phyloP scores from a whole-genome alignment of 768 basidiomycete species.

The Floccularia luteovirens region DNA sequence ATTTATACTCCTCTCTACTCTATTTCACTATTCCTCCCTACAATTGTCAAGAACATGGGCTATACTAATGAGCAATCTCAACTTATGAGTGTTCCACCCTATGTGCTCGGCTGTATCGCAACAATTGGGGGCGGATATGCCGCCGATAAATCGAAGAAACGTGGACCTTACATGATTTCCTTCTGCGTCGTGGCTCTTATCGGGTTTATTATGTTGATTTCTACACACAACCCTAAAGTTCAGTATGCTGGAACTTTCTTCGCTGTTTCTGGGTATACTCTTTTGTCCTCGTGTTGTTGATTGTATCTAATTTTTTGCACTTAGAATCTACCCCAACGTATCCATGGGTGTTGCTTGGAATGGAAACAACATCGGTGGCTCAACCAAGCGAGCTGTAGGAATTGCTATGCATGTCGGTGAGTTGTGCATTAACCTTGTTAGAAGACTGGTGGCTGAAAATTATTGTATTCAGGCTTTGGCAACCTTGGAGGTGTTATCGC shows the following conservation, averaged over 20 bases:
- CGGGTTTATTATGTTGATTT: constrained; percentile 19
- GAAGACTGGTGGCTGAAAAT: no score
- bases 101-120: constrained; percentile 19
- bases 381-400: constrained; percentile 23
- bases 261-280: constrained; percentile 19
- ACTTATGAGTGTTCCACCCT: constrained; percentile 24
- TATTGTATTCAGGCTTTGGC: constrained; percentile 18
- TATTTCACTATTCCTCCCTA: constrained; percentile 22
- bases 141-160: constrained; percentile 16
- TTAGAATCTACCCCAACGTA: constrained; percentile 23
- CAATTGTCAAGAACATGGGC: constrained; percentile 20
- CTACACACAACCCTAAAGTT: constrained; percentile 15
- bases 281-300: neutral
- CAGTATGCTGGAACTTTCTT: constrained; percentile 23
- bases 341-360: constrained; percentile 24
- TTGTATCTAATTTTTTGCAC: neutral
- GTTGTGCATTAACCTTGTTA: no score
- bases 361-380: constrained; percentile 23
- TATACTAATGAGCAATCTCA: constrained; percentile 20
- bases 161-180: constrained; percentile 19
- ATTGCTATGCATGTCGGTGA: constrained; percentile 24
- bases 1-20: constrained; percentile 23
- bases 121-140: constrained; percentile 15
- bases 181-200: constrained; percentile 16
- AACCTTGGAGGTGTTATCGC: constrained; percentile 23